Evolutionary conservation across 257 asterid genomes (phyloP), one percentile per base, ranked within the genome.

Genomic region (Ilex aquifolium): DNA sequence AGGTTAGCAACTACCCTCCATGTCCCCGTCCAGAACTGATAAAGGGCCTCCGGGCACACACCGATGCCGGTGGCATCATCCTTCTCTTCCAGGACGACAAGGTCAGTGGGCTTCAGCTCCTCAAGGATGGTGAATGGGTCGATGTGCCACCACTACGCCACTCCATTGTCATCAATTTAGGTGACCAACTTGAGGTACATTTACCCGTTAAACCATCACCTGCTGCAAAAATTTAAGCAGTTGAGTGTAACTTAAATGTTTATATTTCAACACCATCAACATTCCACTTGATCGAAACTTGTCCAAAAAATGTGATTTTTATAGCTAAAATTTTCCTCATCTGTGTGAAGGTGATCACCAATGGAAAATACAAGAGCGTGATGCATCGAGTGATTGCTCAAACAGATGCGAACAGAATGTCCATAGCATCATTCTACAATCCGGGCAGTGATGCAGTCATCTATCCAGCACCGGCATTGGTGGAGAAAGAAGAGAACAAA

Each of bases 21-120:
- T 83, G 90, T 77, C 90, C 90, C 10, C 74, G 70, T 76, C 90
- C 90, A 0, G 83, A 83, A 10, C 81, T 83, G 11, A 78, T 83
- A 65, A 83, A 78, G 69, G 90, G 90, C 13, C 87, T 80, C 54
- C 86, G 87, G 7, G 83, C 86, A 56, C 90, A 83, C 83, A 83
- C 90, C 0, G 90, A 83, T 21, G 90, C 90, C 52, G 90, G 90
- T 3, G 90, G 90, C 68, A 68, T 83, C 64, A 78, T 83, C 46
- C 79, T 83, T 0, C 83, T 83, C 61, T 83, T 83, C 81, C 90
- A 83, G 67, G 90, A 83, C 32, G 90, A 80, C 73, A 71, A 80
- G 66, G 90, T 83, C 36, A 80, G 90, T 48, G 90, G 90, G 48
- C 90, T 83, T 16, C 90, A 83, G 78, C 84, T 83, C 27, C 86